Conservation (phyloP, 1,139 yeast genomes). For the Scheffersomyces stambukii region DNA sequence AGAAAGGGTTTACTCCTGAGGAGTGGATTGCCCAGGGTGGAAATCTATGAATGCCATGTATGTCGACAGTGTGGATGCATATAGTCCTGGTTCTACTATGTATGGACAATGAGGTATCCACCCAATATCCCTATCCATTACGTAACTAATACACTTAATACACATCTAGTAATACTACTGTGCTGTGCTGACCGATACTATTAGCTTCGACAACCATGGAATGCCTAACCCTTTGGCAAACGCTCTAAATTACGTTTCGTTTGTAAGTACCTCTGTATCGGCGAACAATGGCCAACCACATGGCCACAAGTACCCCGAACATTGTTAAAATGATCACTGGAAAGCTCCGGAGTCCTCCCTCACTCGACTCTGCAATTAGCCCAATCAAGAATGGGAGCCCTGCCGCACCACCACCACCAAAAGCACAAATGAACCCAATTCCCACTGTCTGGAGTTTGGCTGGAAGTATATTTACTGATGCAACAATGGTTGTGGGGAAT, state of each 20-base stretch:
- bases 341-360: constrained; percentile 27
- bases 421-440: constrained; percentile 70
- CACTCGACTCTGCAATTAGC: constrained; percentile 34
- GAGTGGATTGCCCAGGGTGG: constrained; percentile 61
- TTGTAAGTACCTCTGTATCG: constrained; percentile 16
- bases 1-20: constrained; percentile 70
- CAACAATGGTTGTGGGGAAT: constrained; percentile 70
- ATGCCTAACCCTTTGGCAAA: background rate
- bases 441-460: constrained; percentile 59
- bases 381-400: constrained; percentile 64
- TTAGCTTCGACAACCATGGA: background rate
- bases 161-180: too few species aligned
- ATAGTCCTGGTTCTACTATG: too few species aligned
- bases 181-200: too few species aligned
- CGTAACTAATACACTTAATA: too few species aligned
- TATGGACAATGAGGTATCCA: too few species aligned
- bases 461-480: constrained; percentile 63
- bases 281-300: constrained; percentile 26
- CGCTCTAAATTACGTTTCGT: constrained; percentile 12
- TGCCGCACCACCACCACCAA: constrained; percentile 78
- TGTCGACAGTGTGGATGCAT: too few species aligned
- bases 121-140: too few species aligned
- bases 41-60: constrained; percentile 7
- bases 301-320: constrained; percentile 20
- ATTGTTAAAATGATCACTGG: constrained; percentile 29